Evolutionary conservation across 768 basidiomycete genomes (phyloP).

Genomic region (Boletus coccyginus): DNA sequence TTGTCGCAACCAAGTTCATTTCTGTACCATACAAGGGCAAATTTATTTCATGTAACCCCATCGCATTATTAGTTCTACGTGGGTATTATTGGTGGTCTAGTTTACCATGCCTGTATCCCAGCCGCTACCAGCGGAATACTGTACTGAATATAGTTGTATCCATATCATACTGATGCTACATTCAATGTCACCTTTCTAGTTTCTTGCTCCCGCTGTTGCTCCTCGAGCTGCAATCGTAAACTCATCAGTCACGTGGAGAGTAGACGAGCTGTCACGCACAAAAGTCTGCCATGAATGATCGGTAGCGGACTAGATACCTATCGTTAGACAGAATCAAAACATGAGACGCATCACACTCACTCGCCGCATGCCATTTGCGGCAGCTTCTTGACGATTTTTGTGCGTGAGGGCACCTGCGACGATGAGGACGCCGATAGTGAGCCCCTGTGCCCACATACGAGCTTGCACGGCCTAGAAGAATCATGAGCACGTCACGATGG

Average conservation of each 20-base stretch:
- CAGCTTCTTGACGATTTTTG: constrained; percentile 40
- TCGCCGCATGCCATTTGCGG: constrained; percentile 19
- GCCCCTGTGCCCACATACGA: constrained; percentile 86
- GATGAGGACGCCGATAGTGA: constrained; percentile 73
- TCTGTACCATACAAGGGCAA: neutral
- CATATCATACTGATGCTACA: neutral
- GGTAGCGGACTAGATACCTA: constrained; percentile 5
- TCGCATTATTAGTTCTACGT: neutral
- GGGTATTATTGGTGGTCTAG: neutral
- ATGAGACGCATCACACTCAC: constrained; percentile 7
- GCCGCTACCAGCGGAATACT: neutral
- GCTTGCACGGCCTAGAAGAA: constrained; percentile 68
- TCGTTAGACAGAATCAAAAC: neutral
- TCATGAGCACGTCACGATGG: constrained; percentile 19
- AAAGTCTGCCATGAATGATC: constrained; percentile 32
- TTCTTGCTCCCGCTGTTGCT: constrained; percentile 27
- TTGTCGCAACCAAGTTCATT: neutral
- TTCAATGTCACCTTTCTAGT: constrained; percentile 12
- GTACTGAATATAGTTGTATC: neutral
- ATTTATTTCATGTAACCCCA: neutral
- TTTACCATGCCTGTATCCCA: neutral
- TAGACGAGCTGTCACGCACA: constrained; percentile 13
- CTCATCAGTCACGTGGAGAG: neutral
- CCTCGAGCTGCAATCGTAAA: constrained; percentile 20
- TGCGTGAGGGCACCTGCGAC: constrained; percentile 68